These are phyloP conservation scores for Solanum megistacrolobum DNA, from an alignment of 257 asterid species.

Conservation along the genomic window DNA sequence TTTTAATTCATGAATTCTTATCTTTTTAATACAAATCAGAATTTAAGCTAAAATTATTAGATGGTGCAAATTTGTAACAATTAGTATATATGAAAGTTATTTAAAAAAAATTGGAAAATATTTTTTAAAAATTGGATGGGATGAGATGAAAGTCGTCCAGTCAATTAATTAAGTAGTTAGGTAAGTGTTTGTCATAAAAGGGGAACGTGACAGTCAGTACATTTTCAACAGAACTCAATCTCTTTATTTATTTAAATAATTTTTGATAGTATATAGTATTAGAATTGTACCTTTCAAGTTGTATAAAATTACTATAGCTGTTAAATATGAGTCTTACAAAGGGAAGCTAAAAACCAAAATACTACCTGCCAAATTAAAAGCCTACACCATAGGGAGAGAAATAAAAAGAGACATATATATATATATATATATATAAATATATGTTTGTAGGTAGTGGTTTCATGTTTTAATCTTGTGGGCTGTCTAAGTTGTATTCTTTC, in stretches of 20 bases:
- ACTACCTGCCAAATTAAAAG: not conserved
- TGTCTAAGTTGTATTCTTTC: not conserved
- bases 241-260: not conserved
- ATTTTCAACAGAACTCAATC: not conserved
- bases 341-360: not conserved
- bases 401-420: not conserved
- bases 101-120: too few species aligned
- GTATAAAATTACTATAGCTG: not conserved
- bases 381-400: not conserved
- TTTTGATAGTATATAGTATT: not conserved
- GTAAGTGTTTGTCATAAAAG: not conserved
- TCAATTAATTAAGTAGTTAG: not conserved
- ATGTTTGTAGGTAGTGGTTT: not conserved
- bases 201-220: not conserved
- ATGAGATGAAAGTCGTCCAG: not conserved
- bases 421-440: not conserved
- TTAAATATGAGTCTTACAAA: not conserved
- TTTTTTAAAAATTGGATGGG: too few species aligned
- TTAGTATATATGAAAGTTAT: too few species aligned
- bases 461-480: constrained; percentile 1
- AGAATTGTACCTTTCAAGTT: not conserved
- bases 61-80: too few species aligned
- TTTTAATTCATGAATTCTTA: too few species aligned
- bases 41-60: too few species aligned
- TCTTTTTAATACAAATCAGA: too few species aligned